Base-by-base conservation (phyloP, 1,284 basidiomycete genomes). In the Boletus hoseneyae region DNA sequence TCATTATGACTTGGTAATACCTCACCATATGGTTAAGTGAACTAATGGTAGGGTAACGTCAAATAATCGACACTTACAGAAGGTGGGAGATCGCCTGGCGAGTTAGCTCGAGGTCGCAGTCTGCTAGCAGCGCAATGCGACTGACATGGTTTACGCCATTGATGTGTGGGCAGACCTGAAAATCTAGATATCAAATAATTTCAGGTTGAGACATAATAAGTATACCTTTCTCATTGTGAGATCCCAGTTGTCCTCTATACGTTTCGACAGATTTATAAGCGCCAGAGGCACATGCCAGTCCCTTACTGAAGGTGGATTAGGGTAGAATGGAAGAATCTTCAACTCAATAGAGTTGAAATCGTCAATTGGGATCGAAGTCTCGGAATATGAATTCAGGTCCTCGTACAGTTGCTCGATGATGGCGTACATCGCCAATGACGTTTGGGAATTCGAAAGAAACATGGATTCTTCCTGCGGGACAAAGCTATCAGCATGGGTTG, bases 271-370 rank as follows among this genome's bases (percentile, higher is more conserved):
- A 59, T 93, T 87, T 50, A 97, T 89, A 8, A 99, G 76, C 0
- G 93, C 83, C 10, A 99, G 76, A 1, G 96, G 97, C 0, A 99
- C 97, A 71, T 93, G 86, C 95, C 96, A 99, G 62, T 97, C 93
- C 55, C 88, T 80, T 19, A 97, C 90, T 1, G 79, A 74, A 0
- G 89, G 84, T 9, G 97, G 97, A 62, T 98, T 98, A 4, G 94
- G 90, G 61, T 94, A 97, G 68, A 94, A 96, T 0, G 93, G 97
- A 55, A 98, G 95, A 33, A 99, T 89, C 67, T 97, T 97, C 59
- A 99, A 70, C 64, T 97, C 93, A 52, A 97, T 87, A 5, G 90
- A 91, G 65, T 93, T 95, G 75, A 91, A 93, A 46, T 81, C 78
- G 66, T 95, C 91, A 52, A 97, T 84, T 1, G 81, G 77, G 47